Percentiles rank a stretch among this genome's conserved stretches.
Conservation (phyloP, 2,329 filamentous ascomycete species). For the Endoconidiophora laricicola region DNA sequence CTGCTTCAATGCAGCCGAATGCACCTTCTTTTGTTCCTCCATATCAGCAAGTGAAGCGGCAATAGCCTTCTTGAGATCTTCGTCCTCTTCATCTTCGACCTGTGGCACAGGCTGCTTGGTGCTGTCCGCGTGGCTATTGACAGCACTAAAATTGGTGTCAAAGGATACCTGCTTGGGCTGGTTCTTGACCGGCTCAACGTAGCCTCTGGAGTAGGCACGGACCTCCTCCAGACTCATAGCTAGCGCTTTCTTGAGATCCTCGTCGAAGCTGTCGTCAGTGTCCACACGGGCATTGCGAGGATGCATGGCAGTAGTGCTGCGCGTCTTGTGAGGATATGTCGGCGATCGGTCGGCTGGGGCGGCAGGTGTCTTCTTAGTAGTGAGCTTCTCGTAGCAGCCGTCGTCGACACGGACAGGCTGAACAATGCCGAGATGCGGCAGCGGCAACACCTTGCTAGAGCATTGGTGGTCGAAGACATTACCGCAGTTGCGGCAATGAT, state of each 20-base stretch:
- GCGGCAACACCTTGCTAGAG: slow-evolving; percentile 70
- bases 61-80: slow-evolving; percentile 85
- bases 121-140: slow-evolving; percentile 23
- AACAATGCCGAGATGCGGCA: slow-evolving; percentile 85
- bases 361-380: slow-evolving; percentile 40
- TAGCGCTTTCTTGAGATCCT: slow-evolving; percentile 80
- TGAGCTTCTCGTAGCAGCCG: slow-evolving; percentile 82
- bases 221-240: slow-evolving; percentile 96
- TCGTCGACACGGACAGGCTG: slow-evolving; percentile 89
- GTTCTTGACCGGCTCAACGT: slow-evolving; percentile 41
- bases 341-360: slow-evolving; percentile 30
- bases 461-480: slow-evolving; percentile 95
- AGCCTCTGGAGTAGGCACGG: slow-evolving; percentile 56
- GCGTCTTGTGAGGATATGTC: slow-evolving; percentile 43
- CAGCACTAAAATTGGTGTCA: slow-evolving; percentile 13
- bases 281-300: slow-evolving; percentile 65
- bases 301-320: slow-evolving; percentile 58
- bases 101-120: not conserved
- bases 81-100: slow-evolving; percentile 67
- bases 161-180: slow-evolving; percentile 16
- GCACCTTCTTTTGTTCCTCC: slow-evolving; percentile 92
- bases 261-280: slow-evolving; percentile 71
- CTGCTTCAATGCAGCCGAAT: slow-evolving; percentile 71
- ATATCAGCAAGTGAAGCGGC: slow-evolving; percentile 89
- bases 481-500: slow-evolving; percentile 94